Conservation (phyloP, 2,329 filamentous ascomycete genomes). For the Microdochium trichocladiopsis region DNA sequence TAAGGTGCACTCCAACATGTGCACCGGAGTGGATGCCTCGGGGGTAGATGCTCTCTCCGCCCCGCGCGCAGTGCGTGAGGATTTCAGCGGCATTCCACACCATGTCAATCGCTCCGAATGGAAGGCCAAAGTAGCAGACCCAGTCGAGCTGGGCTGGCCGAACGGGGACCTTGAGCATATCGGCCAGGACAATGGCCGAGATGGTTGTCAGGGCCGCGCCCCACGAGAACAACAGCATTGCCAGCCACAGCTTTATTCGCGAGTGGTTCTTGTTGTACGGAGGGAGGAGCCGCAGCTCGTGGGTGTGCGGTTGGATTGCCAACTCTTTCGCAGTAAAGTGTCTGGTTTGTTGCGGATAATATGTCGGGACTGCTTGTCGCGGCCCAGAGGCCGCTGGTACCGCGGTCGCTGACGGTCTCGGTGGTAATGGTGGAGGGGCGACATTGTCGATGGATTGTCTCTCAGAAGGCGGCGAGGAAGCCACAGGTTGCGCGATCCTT, state of each 20-base stretch:
- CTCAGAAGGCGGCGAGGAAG: too few species aligned
- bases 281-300: neutral
- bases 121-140: constrained; percentile 1
- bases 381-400: neutral
- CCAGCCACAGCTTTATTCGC: neutral
- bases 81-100: constrained; percentile 21
- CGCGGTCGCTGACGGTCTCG: neutral
- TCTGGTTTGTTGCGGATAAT: neutral
- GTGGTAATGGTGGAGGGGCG: neutral
- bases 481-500: too few species aligned
- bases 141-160: neutral
- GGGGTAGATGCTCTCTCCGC: neutral
- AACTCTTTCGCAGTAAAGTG: neutral
- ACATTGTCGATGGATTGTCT: neutral
- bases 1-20: constrained; percentile 18
- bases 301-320: neutral
- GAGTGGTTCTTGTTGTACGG: neutral
- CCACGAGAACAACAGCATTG: neutral
- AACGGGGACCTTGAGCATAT: neutral
- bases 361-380: neutral
- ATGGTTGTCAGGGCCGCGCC: neutral
- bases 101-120: constrained; percentile 13
- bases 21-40: constrained; percentile 23
- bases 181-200: neutral
- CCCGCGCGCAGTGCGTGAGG: constrained; percentile 13